Conservation (phyloP, 805 yeast genomes). For the Cyberlindnera japonica region DNA sequence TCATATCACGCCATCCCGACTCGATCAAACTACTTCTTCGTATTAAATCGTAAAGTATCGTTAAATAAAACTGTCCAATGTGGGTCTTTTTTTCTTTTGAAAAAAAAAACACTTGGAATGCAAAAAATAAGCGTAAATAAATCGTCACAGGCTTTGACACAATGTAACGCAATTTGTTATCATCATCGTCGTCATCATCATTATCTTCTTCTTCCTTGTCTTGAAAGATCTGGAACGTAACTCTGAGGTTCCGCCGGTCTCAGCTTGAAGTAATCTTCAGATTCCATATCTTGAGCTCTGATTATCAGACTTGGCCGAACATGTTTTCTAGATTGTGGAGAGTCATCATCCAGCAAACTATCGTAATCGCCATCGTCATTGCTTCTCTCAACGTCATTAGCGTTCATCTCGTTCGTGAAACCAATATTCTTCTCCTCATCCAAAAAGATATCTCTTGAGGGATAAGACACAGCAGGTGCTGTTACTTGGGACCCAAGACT, state of each 20-base stretch:
- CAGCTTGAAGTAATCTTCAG: conserved; percentile 21
- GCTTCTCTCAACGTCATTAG: conserved; percentile 1
- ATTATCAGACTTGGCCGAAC: conserved; percentile 22
- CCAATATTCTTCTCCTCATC: conserved; percentile 15
- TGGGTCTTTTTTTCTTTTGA: too few relatives aligned
- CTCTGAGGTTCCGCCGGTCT: conserved; percentile 8
- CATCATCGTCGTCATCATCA: too few relatives aligned
- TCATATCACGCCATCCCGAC: conserved; percentile 1
- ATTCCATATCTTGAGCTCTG: conserved; percentile 24
- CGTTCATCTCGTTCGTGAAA: background rate
- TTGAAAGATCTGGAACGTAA: background rate
- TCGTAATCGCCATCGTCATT: conserved; percentile 5
- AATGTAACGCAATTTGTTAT: too few relatives aligned
- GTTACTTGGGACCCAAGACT: too few relatives aligned
- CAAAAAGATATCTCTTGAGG: conserved; percentile 6
- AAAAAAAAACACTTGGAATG: too few relatives aligned
- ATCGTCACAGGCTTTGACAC: background rate
- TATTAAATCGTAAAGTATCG: too few relatives aligned
- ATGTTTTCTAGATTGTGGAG: background rate
- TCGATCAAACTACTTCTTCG: background rate
- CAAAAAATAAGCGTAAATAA: too few relatives aligned
- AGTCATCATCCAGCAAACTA: conserved; percentile 8
- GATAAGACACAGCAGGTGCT: too few relatives aligned
- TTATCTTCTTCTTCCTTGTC: background rate
- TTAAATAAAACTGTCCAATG: too few relatives aligned